Conservation (phyloP, 441 rosid species). For the Raphanus hybrid region DNA sequence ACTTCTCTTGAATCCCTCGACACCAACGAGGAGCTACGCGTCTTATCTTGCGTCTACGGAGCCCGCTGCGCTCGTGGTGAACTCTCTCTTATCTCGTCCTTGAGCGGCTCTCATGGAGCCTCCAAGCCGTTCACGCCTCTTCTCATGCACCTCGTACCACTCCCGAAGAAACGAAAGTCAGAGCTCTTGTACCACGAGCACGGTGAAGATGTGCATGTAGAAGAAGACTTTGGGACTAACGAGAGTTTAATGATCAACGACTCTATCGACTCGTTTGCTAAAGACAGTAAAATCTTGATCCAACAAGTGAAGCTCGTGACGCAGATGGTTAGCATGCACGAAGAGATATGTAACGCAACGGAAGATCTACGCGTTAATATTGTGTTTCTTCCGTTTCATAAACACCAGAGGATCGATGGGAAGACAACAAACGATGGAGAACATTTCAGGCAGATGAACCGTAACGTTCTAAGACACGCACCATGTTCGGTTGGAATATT, state of each 20-base stretch:
- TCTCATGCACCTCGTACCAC: constrained; percentile 77
- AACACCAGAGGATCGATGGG: constrained; percentile 81
- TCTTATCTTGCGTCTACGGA: constrained; percentile 64
- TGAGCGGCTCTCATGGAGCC: constrained; percentile 49
- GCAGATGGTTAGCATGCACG: constrained; percentile 52
- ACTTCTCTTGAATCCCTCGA: constrained; percentile 56
- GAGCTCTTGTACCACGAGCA: constrained; percentile 69
- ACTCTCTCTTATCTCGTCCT: constrained; percentile 53
- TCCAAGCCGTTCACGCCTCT: constrained; percentile 51
- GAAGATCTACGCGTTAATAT: constrained; percentile 72
- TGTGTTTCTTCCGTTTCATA: constrained; percentile 75
- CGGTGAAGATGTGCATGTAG: constrained; percentile 63
- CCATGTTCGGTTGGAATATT: constrained; percentile 77
- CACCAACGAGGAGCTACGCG: constrained; percentile 61
- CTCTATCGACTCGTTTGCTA: constrained; percentile 54
- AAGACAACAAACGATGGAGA: constrained; percentile 64
- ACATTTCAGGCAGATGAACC: constrained; percentile 61
- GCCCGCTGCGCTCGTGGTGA: constrained; percentile 65
- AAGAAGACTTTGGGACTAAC: constrained; percentile 76
- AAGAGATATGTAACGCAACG: constrained; percentile 67
- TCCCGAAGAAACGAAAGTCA: constrained; percentile 56
- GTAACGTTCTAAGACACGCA: constrained; percentile 72
- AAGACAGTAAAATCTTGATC: constrained; percentile 53
- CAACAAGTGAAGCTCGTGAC: constrained; percentile 67
- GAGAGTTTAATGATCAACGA: constrained; percentile 75